Conservation (phyloP, 495 filamentous ascomycete genomes). For the Talaromyces thailandensis region DNA sequence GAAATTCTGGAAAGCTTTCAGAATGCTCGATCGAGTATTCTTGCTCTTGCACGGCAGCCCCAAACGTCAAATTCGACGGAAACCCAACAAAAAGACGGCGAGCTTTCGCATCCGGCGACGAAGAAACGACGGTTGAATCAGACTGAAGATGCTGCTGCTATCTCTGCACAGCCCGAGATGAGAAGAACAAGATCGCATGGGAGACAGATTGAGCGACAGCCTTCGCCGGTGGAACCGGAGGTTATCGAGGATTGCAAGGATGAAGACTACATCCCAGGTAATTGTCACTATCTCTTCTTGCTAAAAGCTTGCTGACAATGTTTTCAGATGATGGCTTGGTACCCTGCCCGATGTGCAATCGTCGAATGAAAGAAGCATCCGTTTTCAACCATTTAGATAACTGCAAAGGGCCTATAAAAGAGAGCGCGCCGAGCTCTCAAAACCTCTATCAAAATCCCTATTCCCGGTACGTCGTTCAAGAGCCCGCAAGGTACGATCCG, state of each 20-base stretch:
- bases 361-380: constrained; percentile 63
- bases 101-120: constrained; percentile 7
- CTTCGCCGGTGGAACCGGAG: constrained; percentile 11
- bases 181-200: constrained; percentile 32
- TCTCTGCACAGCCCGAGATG: constrained; percentile 14
- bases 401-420: constrained; percentile 23
- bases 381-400: constrained; percentile 75
- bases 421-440: constrained; percentile 10
- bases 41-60: constrained; percentile 50
- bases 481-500: neutral
- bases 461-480: constrained; percentile 14
- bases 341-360: constrained; percentile 70
- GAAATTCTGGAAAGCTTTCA: constrained; percentile 78
- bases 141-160: constrained; percentile 34
- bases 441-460: neutral
- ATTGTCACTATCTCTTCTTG: constrained; percentile 8
- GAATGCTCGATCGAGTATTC: constrained; percentile 48
- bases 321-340: constrained; percentile 61
- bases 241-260: constrained; percentile 32
- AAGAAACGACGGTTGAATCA: constrained; percentile 37
- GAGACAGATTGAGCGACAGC: constrained; percentile 13
- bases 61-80: constrained; percentile 16
- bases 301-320: constrained; percentile 17
- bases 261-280: constrained; percentile 26
- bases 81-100: constrained; percentile 10